Percentiles rank a stretch among this genome's conserved stretches.
These are phyloP conservation scores for Trypethelium eluteriae DNA, from an alignment of 495 filamentous ascomycete genomes.

Conservation along the genomic window DNA sequence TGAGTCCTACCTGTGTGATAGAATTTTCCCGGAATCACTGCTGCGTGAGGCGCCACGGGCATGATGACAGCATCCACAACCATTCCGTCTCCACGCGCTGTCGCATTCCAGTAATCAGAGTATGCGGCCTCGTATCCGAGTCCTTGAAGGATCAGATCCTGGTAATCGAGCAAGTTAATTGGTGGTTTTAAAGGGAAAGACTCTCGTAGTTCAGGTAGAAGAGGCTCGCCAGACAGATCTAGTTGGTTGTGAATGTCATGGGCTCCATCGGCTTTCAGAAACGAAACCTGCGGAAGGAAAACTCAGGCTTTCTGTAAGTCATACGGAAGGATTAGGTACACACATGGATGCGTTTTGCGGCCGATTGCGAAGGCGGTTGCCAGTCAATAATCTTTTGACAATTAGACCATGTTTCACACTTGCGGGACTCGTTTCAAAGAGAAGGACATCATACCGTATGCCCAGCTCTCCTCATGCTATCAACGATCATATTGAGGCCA, in stretches of 20 bases:
- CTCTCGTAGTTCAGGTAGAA: neutral
- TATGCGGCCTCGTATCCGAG: neutral
- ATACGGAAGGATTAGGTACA: neutral
- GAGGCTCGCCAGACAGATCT: constrained; percentile 4
- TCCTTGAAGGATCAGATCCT: neutral
- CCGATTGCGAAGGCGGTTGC: constrained; percentile 3
- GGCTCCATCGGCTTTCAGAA: neutral
- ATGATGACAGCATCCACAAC: constrained; percentile 54
- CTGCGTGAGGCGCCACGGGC: constrained; percentile 54
- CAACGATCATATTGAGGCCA: neutral
- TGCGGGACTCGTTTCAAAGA: too few relatives aligned
- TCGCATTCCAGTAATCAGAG: constrained; percentile 3
- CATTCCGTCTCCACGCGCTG: too few relatives aligned
- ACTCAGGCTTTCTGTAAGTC: neutral
- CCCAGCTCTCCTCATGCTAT: too few relatives aligned
- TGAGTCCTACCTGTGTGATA: constrained; percentile 39
- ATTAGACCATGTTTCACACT: neutral
- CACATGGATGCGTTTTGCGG: neutral
- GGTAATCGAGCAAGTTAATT: neutral
- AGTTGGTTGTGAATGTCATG: constrained; percentile 3
- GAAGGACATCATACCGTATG: too few relatives aligned
- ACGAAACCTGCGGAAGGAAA: neutral
- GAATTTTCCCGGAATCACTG: constrained; percentile 45
- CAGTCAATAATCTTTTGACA: neutral
- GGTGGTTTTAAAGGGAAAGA: neutral